phyloP scores from a whole-genome alignment of 2,329 filamentous ascomycete genomes.

The Podosphaera fusca region DNA sequence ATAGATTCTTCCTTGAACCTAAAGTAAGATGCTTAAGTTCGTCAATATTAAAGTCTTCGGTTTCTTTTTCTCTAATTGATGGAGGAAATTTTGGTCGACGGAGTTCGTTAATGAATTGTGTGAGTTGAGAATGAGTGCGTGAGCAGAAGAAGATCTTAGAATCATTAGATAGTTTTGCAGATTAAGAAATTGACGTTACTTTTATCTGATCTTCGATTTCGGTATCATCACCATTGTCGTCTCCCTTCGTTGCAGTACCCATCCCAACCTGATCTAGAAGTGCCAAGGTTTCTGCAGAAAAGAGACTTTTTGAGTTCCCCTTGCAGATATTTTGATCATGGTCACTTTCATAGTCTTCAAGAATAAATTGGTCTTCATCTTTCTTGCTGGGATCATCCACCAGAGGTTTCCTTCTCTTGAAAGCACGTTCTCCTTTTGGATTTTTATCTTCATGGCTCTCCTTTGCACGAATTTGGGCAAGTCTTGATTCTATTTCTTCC shows the following conservation, averaged over 20 bases:
- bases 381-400: slow-evolving; percentile 9
- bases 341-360: slow-evolving; percentile 49
- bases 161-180: slow-evolving; percentile 2
- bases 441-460: slow-evolving; percentile 30
- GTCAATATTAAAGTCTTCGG: slow-evolving; percentile 21
- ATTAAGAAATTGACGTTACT: slow-evolving; percentile 7
- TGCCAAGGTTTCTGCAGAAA: slow-evolving; percentile 38
- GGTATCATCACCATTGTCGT: slow-evolving; percentile 21
- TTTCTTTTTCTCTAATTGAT: slow-evolving; percentile 22
- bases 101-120: slow-evolving; percentile 46
- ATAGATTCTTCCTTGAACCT: slow-evolving; percentile 47
- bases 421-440: slow-evolving; percentile 20
- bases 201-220: slow-evolving; percentile 34
- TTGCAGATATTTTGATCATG: slow-evolving; percentile 19
- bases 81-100: slow-evolving; percentile 39
- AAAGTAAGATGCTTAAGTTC: slow-evolving; percentile 42
- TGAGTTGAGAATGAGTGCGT: slow-evolving; percentile 48
- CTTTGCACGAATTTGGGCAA: slow-evolving; percentile 30
- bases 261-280: slow-evolving; percentile 33
- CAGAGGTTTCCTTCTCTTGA: slow-evolving; percentile 23
- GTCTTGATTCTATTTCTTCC: slow-evolving; percentile 33
- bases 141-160: slow-evolving; percentile 43
- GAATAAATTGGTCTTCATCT: slow-evolving; percentile 33
- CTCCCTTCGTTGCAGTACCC: slow-evolving; percentile 9
- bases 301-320: slow-evolving; percentile 11